Evolutionary conservation across 441 rosid species (phyloP).

Genomic region (Biscutella auriculata): DNA sequence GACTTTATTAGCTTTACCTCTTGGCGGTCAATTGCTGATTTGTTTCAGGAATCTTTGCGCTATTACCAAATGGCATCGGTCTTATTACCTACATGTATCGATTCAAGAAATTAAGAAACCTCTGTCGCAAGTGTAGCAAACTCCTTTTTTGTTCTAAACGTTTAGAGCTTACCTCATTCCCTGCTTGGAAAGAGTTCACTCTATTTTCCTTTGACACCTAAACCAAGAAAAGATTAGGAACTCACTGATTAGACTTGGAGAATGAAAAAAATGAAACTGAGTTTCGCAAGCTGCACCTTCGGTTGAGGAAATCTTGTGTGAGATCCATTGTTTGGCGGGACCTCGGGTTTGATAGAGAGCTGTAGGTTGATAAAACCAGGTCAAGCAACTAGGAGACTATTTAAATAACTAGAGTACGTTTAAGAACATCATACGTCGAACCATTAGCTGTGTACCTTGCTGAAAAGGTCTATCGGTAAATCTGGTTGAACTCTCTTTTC

Average conservation of each 20-base stretch:
- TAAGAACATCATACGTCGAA: not conserved
- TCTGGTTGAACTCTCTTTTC: constrained; percentile 50
- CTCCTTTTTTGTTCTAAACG: constrained; percentile 22
- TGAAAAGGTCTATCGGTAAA: constrained; percentile 71
- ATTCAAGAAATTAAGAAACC: constrained; percentile 24
- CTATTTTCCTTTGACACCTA: constrained; percentile 91
- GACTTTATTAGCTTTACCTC: constrained; percentile 3
- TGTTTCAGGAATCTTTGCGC: constrained; percentile 13
- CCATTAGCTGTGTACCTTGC: constrained; percentile 42
- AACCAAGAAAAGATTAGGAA: constrained; percentile 26
- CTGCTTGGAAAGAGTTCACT: constrained; percentile 43
- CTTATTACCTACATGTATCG: constrained; percentile 12
- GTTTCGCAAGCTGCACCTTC: constrained; percentile 37
- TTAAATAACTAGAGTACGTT: not conserved
- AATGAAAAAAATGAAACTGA: not conserved
- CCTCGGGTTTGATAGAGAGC: constrained; percentile 58
- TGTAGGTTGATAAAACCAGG: constrained; percentile 14
- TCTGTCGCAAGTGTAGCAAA: not conserved
- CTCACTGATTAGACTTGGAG: constrained; percentile 8
- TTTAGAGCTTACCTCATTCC: constrained; percentile 43
- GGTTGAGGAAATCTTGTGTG: constrained; percentile 31
- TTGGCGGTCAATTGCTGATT: constrained; percentile 8
- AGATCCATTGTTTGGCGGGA: constrained; percentile 39
- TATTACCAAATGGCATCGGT: constrained; percentile 27
- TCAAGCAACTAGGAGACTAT: not conserved